Percentiles rank a stretch among this genome's conserved stretches.
Conservation (phyloP, 2,329 filamentous ascomycete species). For the Ambrosiella xylebori region DNA sequence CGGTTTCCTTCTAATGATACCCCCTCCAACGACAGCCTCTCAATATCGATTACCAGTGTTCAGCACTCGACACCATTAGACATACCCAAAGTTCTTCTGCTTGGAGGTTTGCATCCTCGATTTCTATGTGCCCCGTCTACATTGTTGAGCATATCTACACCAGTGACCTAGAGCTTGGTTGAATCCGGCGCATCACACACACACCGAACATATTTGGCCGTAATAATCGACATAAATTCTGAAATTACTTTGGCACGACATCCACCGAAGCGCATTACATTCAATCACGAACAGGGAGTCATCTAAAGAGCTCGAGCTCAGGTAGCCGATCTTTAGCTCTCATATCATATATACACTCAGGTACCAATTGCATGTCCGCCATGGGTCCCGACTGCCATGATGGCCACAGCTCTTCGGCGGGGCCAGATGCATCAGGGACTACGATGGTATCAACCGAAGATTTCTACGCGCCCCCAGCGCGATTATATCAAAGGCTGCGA, state of each 20-base stretch:
- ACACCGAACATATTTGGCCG: background rate
- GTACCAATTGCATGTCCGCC: background rate
- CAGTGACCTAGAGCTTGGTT: background rate
- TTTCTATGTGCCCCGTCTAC: background rate
- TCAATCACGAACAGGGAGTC: too few species aligned
- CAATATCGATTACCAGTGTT: background rate
- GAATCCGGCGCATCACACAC: background rate
- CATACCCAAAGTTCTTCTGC: background rate
- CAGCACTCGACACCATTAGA: background rate
- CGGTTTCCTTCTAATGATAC: background rate
- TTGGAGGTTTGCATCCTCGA: background rate
- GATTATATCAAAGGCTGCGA: slow-evolving; percentile 54
- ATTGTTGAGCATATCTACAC: background rate
- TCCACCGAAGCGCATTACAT: too few species aligned
- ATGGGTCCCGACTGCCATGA: slow-evolving; percentile 11
- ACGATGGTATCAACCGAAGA: slow-evolving; percentile 1
- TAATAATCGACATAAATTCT: background rate
- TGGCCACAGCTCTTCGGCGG: slow-evolving; percentile 7
- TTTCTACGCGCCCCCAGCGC: slow-evolving; percentile 33
- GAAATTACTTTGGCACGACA: too few species aligned
- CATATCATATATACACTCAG: background rate
- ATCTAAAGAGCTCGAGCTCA: too few species aligned
- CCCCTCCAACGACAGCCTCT: background rate
- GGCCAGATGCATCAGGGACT: background rate
- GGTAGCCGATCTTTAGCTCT: background rate